Base-by-base conservation (phyloP, 768 basidiomycete genomes). In the Russula lepida region DNA sequence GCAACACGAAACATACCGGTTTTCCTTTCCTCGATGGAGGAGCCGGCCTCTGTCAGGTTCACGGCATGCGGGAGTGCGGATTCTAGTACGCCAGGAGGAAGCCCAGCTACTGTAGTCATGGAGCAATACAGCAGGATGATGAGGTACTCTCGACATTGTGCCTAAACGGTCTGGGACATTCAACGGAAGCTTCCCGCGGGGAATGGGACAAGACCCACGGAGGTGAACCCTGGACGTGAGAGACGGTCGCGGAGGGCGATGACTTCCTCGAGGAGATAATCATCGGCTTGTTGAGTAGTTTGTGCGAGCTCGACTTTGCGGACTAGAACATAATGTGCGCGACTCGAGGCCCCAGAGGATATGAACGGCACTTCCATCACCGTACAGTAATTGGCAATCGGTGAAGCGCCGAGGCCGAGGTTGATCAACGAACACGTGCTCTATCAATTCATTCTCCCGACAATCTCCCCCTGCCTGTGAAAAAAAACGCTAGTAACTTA, bases 41-140 rank as follows among this genome's bases (percentile, higher is more conserved):
- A 72, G 3, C 88, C 88, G 12, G 82, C 81, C 68, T 88, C 90
- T 3, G 88, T 88, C 33, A 94, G 73, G 66, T 82, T 88, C 30
- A 92, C 74, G 4, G 91, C 92, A 65, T 89, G 84, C 3, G 82
- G 80, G 44, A 93, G 77, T 12, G 89, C 89, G 66, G 88, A 91
- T 54, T 83, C 79, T 63, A 92, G 74, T 25, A 78, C 71, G n/a
- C 78, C 75, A 23, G 70, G 69, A 51, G 57, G 60, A 19, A 74
- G 73, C 6, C 77, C 77, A 37, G 78, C 70, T 11, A 79, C 74
- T 25, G 78, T 73, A 30, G 77, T 74, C 71, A 79, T 82, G 8
- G 78, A 74, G 68, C 89, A 90, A 68, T 91, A 88, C 15, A 93
- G 71, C 53, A 92, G 74, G 3, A 89, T 69, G 6, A 92, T 74